These are phyloP conservation scores for Prunus yedoensis DNA, from an alignment of 331 rosid species.

Conservation along the genomic window DNA sequence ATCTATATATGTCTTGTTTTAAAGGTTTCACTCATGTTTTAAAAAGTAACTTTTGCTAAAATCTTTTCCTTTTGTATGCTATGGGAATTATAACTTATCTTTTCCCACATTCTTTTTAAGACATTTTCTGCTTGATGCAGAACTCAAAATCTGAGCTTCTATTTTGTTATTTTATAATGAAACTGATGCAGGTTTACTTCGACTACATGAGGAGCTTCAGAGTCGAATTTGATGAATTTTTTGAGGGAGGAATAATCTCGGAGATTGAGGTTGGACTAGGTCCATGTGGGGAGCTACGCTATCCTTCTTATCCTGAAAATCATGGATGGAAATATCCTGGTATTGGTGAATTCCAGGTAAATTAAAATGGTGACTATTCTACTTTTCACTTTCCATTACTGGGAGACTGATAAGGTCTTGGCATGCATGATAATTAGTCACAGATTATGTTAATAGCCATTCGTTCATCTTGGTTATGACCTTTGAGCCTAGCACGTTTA, in stretches of 20 bases:
- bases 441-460: not conserved
- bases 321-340: slow-evolving; percentile 99
- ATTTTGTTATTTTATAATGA: slow-evolving; percentile 3
- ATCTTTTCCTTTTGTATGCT: not conserved
- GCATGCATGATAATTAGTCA: not conserved
- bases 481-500: not conserved
- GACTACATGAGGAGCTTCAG: slow-evolving; percentile 99
- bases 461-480: not conserved
- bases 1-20: not conserved
- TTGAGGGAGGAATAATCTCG: slow-evolving; percentile 68
- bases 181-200: slow-evolving; percentile 69
- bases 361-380: not conserved
- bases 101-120: not conserved
- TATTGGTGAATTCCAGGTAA: slow-evolving; percentile 96
- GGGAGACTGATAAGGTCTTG: slow-evolving; percentile 5
- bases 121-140: slow-evolving; percentile 5
- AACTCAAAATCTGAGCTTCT: not conserved
- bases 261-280: slow-evolving; percentile 90
- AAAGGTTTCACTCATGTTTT: not conserved
- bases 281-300: slow-evolving; percentile 87
- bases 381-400: not conserved
- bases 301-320: slow-evolving; percentile 86
- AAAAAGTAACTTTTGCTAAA: not conserved
- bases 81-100: not conserved
- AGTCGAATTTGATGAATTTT: slow-evolving; percentile 77